Evolutionary conservation across 495 filamentous ascomycete genomes (phyloP).

Genomic region (Penicilliopsis zonata): DNA sequence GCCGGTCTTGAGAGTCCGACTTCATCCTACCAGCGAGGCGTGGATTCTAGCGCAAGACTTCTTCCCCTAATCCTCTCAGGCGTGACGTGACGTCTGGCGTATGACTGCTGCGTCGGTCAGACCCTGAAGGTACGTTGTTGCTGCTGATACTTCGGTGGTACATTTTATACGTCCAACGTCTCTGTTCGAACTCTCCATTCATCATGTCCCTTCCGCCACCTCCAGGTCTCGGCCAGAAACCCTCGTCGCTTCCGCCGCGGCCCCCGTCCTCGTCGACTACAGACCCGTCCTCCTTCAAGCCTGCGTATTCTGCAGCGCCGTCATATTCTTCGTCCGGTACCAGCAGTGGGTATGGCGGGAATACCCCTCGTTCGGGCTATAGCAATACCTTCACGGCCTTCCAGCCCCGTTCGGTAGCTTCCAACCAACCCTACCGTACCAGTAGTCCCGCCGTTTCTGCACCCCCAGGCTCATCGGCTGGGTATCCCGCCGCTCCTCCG

Average conservation of each 20-base stretch:
- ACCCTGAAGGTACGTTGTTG: conserved; percentile 51
- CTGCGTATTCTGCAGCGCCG: conserved; percentile 38
- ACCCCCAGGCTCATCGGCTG: conserved; percentile 24
- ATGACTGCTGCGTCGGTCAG: conserved; percentile 26
- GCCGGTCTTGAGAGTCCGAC: no score
- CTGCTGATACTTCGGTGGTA: conserved; percentile 24
- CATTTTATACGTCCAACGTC: conserved; percentile 13
- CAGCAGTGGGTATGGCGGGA: conserved; percentile 20
- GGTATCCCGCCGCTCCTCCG: conserved; percentile 29
- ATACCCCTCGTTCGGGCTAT: conserved; percentile 20
- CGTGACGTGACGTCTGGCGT: conserved; percentile 26
- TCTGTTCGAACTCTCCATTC: conserved; percentile 50
- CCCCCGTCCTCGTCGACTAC: conserved; percentile 54
- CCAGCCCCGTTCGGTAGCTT: conserved; percentile 51
- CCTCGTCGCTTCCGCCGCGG: conserved; percentile 69
- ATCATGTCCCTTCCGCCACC: conserved; percentile 92
- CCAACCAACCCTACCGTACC: conserved; percentile 29
- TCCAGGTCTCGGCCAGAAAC: conserved; percentile 68
- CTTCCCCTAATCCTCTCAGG: conserved; percentile 20
- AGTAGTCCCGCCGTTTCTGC: conserved; percentile 31
- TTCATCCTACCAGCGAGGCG: no score
- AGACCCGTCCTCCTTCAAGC: conserved; percentile 41
- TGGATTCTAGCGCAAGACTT: no score
- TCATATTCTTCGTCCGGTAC: conserved; percentile 25
- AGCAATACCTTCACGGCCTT: conserved; percentile 43